Percentiles rank a stretch among this genome's conserved stretches.
Evolutionary conservation across 2,329 filamentous ascomycete species (phyloP).

Genomic region (Trichoderma afroharzianum): DNA sequence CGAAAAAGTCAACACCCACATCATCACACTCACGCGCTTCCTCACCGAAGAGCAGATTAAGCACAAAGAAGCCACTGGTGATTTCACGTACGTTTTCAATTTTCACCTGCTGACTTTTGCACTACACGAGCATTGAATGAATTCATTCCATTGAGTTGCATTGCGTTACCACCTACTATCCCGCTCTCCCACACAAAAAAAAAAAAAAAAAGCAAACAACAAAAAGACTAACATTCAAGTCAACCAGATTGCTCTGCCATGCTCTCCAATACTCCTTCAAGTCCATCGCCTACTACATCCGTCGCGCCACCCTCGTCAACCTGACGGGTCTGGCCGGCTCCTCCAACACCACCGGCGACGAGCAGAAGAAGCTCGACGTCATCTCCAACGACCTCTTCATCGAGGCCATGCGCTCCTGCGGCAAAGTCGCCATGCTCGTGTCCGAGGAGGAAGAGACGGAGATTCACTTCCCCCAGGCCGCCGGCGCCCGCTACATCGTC

Average conservation of each 20-base stretch:
- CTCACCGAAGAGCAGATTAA: slow-evolving; percentile 94
- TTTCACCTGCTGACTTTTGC: neutral
- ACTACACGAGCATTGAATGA: neutral
- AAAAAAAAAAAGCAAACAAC: neutral
- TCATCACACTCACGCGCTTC: slow-evolving; percentile 91
- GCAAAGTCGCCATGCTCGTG: slow-evolving; percentile 87
- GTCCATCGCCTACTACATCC: slow-evolving; percentile 99
- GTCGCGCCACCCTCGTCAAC: slow-evolving; percentile 90
- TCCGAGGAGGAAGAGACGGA: slow-evolving; percentile 96
- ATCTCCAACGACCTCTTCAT: slow-evolving; percentile 99
- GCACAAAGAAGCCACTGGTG: slow-evolving; percentile 90
- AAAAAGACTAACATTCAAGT: neutral
- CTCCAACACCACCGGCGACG: slow-evolving; percentile 91
- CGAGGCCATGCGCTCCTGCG: slow-evolving; percentile 87
- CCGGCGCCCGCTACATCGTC: slow-evolving; percentile 83
- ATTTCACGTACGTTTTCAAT: slow-evolving; percentile 76
- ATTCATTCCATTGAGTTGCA: neutral
- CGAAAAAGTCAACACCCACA: slow-evolving; percentile 92
- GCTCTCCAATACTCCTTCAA: slow-evolving; percentile 99
- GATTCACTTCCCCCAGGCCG: slow-evolving; percentile 77
- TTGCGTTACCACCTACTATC: neutral
- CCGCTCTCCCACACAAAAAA: neutral
- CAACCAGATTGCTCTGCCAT: slow-evolving; percentile 80
- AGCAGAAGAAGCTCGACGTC: slow-evolving; percentile 99
- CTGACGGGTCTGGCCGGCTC: slow-evolving; percentile 92